Base-by-base conservation (phyloP, 805 yeast genomes). In the Suhomyces sp. region DNA sequence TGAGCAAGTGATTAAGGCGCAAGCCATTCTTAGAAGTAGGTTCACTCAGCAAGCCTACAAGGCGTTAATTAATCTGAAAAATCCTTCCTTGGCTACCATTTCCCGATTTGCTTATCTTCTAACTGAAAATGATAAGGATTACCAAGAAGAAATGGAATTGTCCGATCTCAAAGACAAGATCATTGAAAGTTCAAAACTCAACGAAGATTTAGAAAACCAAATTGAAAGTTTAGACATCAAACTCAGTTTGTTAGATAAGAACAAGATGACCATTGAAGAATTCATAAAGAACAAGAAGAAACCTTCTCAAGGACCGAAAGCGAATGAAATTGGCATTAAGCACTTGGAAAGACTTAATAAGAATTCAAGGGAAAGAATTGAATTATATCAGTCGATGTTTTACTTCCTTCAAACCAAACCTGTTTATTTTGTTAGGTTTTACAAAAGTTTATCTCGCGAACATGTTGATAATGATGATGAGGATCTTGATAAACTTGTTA, bases 351-450 rank as follows among this genome's bases (percentile, higher is more conserved):
- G 47, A 19, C 58, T 59, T 46, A 64, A 58, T 42, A 68, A 67
- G 36, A 57, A 72, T 3, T 56, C 75, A 8, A 65, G 71, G 39
- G 69, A 68, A 16, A 68, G 86, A 40, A 65, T 80, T 33, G 88
- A 81, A 41, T 58, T 77, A 1, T 85, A 83, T 57, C 96, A 83
- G 48, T 83, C 85, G 15, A 53, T 91, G 33, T 81, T 93, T 47
- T 93, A 83, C 51, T 61, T 91, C 17, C 58, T 93, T 28, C 98
- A 93, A 55, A 84, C 95, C 0, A 87, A 86, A 49, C 85, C 95
- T 0, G 55, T 58, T 1, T 91, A 91, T 50, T 70, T 90, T 52
- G 68, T 79, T 2, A 61, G 77, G 10, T 56, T 87, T 22, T 74
- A 78, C 36, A 56, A 64, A 11, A 48, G 57, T 7, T 56, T 62